These are phyloP conservation scores for Brassica rapa DNA, from an alignment of 345 rosid genomes.

Conservation along the genomic window DNA sequence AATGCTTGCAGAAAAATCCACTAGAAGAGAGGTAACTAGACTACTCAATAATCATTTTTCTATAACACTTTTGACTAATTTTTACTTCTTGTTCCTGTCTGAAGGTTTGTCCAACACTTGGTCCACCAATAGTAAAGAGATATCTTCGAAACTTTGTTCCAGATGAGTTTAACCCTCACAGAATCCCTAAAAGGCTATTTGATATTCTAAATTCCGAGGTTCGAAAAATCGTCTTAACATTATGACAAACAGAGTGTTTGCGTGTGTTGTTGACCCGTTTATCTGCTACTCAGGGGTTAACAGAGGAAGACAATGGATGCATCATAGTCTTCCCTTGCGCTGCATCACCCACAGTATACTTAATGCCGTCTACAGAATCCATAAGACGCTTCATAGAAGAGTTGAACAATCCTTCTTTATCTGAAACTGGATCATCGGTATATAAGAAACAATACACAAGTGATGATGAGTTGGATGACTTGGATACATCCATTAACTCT, in stretches of 20 bases:
- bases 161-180: slow-evolving; percentile 80
- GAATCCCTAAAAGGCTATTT: slow-evolving; percentile 64
- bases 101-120: slow-evolving; percentile 82
- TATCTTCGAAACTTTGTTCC: slow-evolving; percentile 79
- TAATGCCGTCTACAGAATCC: slow-evolving; percentile 64
- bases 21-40: slow-evolving; percentile 71
- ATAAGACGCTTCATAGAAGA: slow-evolving; percentile 58
- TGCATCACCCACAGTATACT: slow-evolving; percentile 58
- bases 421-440: slow-evolving; percentile 57
- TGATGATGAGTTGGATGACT: slow-evolving; percentile 85
- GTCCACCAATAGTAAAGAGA: slow-evolving; percentile 59
- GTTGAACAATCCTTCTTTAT: slow-evolving; percentile 45
- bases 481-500: slow-evolving; percentile 69
- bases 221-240: slow-evolving; percentile 21
- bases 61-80: slow-evolving; percentile 5
- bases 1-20: slow-evolving; percentile 70
- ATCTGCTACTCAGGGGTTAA: slow-evolving; percentile 44
- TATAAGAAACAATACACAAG: slow-evolving; percentile 73
- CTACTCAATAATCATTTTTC: background rate
- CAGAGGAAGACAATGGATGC: slow-evolving; percentile 51
- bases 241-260: background rate
- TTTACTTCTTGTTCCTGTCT: slow-evolving; percentile 20
- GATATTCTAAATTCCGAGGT: slow-evolving; percentile 76
- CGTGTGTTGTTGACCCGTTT: slow-evolving; percentile 10
- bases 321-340: slow-evolving; percentile 56